Evolutionary conservation across 2,329 filamentous ascomycete species (phyloP).

Genomic region (Seiridium unicorne): DNA sequence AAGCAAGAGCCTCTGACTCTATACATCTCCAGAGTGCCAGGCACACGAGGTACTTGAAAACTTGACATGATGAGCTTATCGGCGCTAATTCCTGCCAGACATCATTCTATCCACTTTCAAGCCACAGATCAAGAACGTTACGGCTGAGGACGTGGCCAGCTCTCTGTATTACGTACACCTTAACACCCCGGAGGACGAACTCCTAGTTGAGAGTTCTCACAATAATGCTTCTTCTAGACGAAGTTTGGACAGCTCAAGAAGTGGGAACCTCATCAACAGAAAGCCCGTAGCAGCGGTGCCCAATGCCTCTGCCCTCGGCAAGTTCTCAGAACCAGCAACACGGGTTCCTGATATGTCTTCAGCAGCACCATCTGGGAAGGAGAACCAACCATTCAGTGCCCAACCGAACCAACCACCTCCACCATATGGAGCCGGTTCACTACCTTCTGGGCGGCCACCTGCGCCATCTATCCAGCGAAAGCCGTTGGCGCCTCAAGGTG

Average conservation of each 20-base stretch:
- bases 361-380: not conserved
- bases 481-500: not conserved
- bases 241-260: constrained; percentile 40
- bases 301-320: constrained; percentile 1
- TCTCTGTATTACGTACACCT: constrained; percentile 92
- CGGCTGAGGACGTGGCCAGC: constrained; percentile 78
- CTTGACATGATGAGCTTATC: constrained; percentile 5
- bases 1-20: constrained; percentile 72
- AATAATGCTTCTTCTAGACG: constrained; percentile 24
- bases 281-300: constrained; percentile 43
- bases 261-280: constrained; percentile 39
- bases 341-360: not conserved
- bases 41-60: constrained; percentile 68
- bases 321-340: constrained; percentile 3
- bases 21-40: constrained; percentile 92
- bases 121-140: constrained; percentile 84
- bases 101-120: constrained; percentile 90
- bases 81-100: constrained; percentile 51
- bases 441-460: not conserved
- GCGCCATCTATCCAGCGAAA: not conserved
- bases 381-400: not conserved
- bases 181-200: constrained; percentile 57
- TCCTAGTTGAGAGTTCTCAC: constrained; percentile 33
- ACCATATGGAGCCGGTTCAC: not conserved
- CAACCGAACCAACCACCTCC: not conserved